Percentiles rank a stretch among this genome's conserved stretches.
Conservation (phyloP, 768 basidiomycete species). For the Russula virescens region DNA sequence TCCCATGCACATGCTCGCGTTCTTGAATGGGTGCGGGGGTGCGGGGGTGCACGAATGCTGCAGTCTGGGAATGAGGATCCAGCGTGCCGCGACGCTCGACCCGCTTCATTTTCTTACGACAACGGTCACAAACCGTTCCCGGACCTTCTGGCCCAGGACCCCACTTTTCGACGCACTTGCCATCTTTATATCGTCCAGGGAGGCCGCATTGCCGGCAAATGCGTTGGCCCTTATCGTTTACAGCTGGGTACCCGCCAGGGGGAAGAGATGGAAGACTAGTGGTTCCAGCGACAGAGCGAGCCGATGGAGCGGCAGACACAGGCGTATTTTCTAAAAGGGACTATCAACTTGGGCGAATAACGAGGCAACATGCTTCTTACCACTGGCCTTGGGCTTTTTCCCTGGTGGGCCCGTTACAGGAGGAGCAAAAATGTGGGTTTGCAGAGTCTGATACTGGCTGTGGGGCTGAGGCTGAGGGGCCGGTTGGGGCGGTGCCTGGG, state of each 20-base stretch:
- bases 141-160: conserved; percentile 75
- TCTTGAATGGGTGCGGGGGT: conserved; percentile 13
- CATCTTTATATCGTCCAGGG: conserved; percentile 69
- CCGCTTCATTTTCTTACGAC: conserved; percentile 78
- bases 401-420: conserved; percentile 67
- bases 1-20: conserved; percentile 10
- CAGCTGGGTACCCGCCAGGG: conserved; percentile 32
- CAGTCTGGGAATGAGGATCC: conserved; percentile 33
- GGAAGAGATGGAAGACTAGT: conserved; percentile 27
- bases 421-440: conserved; percentile 68
- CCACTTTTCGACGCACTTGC: conserved; percentile 81
- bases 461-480: conserved; percentile 29
- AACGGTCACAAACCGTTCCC: conserved; percentile 76
- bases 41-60: conserved; percentile 14
- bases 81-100: conserved; percentile 64
- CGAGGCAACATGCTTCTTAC: conserved; percentile 5
- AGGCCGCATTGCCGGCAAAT: conserved; percentile 69
- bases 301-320: conserved; percentile 9
- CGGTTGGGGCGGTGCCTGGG: conserved; percentile 25
- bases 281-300: conserved; percentile 17
- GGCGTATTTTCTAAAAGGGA: background rate
- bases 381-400: conserved; percentile 53
- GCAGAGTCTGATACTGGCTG: conserved; percentile 42
- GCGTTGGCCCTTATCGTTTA: conserved; percentile 47
- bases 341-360: background rate